A percentile compares a stretch with the other conserved stretches of the same genome.
Evolutionary conservation across 1,139 yeast species (phyloP).

Genomic region (Saccharomyces uvarum): DNA sequence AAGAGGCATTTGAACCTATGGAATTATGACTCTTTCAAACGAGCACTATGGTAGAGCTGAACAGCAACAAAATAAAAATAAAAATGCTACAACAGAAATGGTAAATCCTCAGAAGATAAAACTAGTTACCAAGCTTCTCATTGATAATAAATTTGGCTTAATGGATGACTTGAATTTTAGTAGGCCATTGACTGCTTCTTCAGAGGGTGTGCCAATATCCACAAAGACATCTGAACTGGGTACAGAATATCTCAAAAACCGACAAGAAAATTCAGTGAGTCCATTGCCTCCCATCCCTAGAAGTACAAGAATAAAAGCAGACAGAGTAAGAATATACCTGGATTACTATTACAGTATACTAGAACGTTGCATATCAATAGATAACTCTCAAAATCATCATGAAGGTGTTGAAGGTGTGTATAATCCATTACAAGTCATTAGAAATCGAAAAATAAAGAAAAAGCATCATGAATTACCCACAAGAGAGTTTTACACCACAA

Average conservation of each 20-base stretch:
- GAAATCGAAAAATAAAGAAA: conserved; percentile 55
- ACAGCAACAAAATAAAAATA: not conserved
- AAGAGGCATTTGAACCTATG: not conserved
- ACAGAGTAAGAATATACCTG: conserved; percentile 27
- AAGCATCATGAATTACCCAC: conserved; percentile 35
- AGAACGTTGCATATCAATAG: conserved; percentile 19
- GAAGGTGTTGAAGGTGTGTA: conserved; percentile 55
- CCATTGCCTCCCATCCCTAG: conserved; percentile 12
- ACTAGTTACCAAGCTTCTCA: conserved; percentile 21
- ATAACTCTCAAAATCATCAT: conserved; percentile 14
- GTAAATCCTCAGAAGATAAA: conserved; percentile 17
- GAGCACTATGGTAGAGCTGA: not conserved
- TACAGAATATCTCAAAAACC: not conserved
- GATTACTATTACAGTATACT: conserved; percentile 28
- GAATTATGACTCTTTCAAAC: not conserved
- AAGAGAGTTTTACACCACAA: conserved; percentile 20
- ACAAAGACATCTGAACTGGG: not conserved
- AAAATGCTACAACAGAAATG: not conserved
- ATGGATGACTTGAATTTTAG: conserved; percentile 28
- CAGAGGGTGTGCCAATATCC: conserved; percentile 3
- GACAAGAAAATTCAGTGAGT: conserved; percentile 1
- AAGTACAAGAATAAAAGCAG: conserved; percentile 27
- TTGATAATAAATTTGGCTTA: conserved; percentile 26
- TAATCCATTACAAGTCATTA: conserved; percentile 72
- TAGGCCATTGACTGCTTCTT: conserved; percentile 6